Evolutionary conservation across 228 moss, liverwort and hornwort species (phyloP).

Genomic region (Sphagnum fallax): DNA sequence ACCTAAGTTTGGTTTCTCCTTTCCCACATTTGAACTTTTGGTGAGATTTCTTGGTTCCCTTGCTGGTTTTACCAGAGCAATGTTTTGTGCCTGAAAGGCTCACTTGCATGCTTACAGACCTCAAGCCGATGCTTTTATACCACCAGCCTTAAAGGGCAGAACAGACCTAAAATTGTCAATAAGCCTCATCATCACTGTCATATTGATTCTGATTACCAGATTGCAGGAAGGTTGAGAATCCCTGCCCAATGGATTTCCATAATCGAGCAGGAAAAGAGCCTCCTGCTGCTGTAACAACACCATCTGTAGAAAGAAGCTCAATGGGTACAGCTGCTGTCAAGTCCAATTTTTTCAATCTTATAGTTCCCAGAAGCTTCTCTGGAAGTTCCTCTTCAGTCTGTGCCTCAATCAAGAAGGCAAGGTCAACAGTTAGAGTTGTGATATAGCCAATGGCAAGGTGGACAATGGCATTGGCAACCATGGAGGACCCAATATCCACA

Average conservation of each 20-base stretch:
- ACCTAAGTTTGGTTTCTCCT: too few species aligned
- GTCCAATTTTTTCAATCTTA: slow-evolving; percentile 54
- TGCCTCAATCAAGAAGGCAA: slow-evolving; percentile 81
- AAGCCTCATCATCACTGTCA: slow-evolving; percentile 25
- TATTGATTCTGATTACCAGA: slow-evolving; percentile 20
- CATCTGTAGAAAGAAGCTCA: slow-evolving; percentile 25
- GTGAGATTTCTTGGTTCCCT: too few species aligned
- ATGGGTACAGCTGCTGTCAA: slow-evolving; percentile 48
- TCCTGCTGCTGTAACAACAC: slow-evolving; percentile 9
- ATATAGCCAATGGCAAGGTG: slow-evolving; percentile 74
- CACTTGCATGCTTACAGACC: too few species aligned
- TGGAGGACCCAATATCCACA: slow-evolving; percentile 85
- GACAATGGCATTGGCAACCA: slow-evolving; percentile 81
- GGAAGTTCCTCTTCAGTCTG: slow-evolving; percentile 77
- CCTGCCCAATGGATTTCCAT: slow-evolving; percentile 56
- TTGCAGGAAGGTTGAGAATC: slow-evolving; percentile 53
- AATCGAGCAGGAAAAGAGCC: slow-evolving; percentile 55
- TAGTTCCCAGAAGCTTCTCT: slow-evolving; percentile 61
- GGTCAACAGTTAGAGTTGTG: slow-evolving; percentile 59
- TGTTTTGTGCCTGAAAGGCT: too few species aligned
- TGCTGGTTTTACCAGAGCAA: too few species aligned
- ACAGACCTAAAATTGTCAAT: too few species aligned
- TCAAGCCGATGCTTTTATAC: too few species aligned
- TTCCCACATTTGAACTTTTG: too few species aligned
- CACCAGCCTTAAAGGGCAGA: too few species aligned